Conservation (phyloP, 805 yeast genomes). For the Pichia paraexigua region DNA sequence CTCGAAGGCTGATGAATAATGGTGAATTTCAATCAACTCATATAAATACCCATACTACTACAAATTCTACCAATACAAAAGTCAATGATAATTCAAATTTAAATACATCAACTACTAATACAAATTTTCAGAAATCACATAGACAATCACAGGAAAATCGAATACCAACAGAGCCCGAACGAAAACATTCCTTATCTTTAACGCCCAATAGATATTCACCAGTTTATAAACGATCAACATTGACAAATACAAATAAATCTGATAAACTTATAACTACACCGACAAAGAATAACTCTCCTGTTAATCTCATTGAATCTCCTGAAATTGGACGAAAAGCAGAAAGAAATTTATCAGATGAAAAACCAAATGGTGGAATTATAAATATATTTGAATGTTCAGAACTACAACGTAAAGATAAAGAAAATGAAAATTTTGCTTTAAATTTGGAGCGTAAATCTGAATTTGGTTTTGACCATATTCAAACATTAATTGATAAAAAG, state of each 20-base stretch:
- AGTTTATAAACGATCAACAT: constrained; percentile 11
- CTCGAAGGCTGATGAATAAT: constrained; percentile 34
- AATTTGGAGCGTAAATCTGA: neutral
- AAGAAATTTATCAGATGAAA: constrained; percentile 15
- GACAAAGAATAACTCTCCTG: neutral
- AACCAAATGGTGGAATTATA: constrained; percentile 9
- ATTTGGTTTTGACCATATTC: constrained; percentile 2
- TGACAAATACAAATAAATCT: neutral
- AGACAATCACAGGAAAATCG: neutral
- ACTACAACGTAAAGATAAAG: neutral
- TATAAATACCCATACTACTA: neutral
- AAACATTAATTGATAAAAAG: constrained; percentile 4
- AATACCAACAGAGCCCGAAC: neutral
- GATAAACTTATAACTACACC: neutral
- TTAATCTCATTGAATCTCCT: constrained; percentile 15
- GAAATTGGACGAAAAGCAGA: constrained; percentile 20
- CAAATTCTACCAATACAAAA: neutral
- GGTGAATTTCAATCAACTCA: constrained; percentile 6
- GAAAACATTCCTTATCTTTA: constrained; percentile 2
- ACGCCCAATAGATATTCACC: constrained; percentile 20
- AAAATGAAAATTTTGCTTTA: neutral
- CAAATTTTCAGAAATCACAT: neutral
- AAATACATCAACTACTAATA: neutral
- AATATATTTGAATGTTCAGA: constrained; percentile 9
- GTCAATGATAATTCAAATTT: neutral